Evolutionary conservation across 495 filamentous ascomycete genomes (phyloP).

Genomic region (Podospora pseudoanserina): DNA sequence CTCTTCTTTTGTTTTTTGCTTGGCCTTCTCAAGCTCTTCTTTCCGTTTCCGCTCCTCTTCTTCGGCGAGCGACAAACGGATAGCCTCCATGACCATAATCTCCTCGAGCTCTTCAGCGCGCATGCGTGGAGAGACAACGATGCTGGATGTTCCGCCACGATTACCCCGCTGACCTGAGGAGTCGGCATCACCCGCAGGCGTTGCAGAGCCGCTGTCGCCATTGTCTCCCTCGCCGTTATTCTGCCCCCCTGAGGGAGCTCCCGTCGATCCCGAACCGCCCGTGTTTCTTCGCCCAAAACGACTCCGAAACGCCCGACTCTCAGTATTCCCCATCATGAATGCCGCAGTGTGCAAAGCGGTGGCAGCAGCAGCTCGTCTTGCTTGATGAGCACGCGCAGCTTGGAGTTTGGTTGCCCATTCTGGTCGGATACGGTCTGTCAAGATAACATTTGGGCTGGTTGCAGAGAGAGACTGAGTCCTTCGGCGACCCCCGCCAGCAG

Average conservation of each 20-base stretch:
- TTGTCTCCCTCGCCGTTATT: constrained; percentile 30
- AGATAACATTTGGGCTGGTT: constrained; percentile 75
- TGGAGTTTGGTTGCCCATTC: constrained; percentile 92
- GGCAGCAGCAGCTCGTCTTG: constrained; percentile 84
- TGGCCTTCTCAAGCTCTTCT: constrained; percentile 72
- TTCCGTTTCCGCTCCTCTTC: constrained; percentile 85
- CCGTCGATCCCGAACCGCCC: constrained; percentile 32
- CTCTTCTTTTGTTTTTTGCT: constrained; percentile 77
- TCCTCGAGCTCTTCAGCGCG: constrained; percentile 88
- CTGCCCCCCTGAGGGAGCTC: constrained; percentile 27
- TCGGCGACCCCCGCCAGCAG: constrained; percentile 40
- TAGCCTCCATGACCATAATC: constrained; percentile 98
- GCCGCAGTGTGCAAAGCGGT: constrained; percentile 94
- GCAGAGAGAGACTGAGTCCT: constrained; percentile 81
- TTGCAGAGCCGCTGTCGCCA: constrained; percentile 31
- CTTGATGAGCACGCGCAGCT: constrained; percentile 76
- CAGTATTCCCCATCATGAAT: constrained; percentile 73
- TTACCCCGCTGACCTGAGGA: constrained; percentile 15
- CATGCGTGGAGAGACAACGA: constrained; percentile 51
- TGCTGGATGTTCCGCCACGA: constrained; percentile 15
- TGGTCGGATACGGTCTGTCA: constrained; percentile 85
- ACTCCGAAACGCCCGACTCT: constrained; percentile 43
- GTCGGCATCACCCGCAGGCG: constrained; percentile 27
- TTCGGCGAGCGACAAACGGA: constrained; percentile 78
- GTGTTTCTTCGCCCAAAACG: constrained; percentile 51